Evolutionary conservation across 768 basidiomycete species (phyloP), one percentile per base, ranked within the genome.

Genomic region (Solioccasus polychromus): DNA sequence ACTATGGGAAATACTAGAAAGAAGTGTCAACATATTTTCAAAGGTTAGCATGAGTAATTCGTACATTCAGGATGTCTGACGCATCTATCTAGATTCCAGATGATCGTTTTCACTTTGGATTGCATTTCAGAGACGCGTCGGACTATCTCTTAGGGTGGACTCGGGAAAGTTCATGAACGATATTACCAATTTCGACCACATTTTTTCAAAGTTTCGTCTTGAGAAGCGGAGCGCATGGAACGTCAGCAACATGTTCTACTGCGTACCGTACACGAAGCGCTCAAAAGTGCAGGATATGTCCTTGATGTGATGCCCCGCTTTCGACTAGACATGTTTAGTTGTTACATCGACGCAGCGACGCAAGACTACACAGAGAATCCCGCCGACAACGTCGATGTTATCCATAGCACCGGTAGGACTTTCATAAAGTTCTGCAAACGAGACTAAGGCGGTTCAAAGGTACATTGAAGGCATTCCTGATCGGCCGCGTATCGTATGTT

Each of bases 191-290:
- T 88, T 88, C 55, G 87, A 89, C 59, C 71, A 85, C 58, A 70
- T 59, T 85, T 86, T 58, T 89, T 88, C 71, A 79, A 76, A 32
- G 76, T 86, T 35, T 84, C 80, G 31, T 85, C 87, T 2, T 76
- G 86, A 5, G 86, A 88, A 62, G 85, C 87, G 12, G 77, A 68
- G 48, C 78, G 71, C 60, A 88, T 88, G 84, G 83, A 88, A 55
- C 85, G 86, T 7, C 85, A 88, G 52, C 85, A 87, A 50, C 75
- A 85, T 5, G 54, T 88, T 26, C 67, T 88, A 4, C 71, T 88
- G 14, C 83, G 82, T 30, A 72, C 77, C 3, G 82, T 80, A 5
- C 77, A 85, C 43, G 75, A 83, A 45, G 86, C 86, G 0, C 68
- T 88, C 4, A 85, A 88, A 58, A 72, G 80, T 48, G 75, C 85